Evolutionary conservation across 176 grass and related monocot genomes (phyloP), one percentile per base, ranked within the genome.

Genomic region (Rhipidocladum racemiflorum): DNA sequence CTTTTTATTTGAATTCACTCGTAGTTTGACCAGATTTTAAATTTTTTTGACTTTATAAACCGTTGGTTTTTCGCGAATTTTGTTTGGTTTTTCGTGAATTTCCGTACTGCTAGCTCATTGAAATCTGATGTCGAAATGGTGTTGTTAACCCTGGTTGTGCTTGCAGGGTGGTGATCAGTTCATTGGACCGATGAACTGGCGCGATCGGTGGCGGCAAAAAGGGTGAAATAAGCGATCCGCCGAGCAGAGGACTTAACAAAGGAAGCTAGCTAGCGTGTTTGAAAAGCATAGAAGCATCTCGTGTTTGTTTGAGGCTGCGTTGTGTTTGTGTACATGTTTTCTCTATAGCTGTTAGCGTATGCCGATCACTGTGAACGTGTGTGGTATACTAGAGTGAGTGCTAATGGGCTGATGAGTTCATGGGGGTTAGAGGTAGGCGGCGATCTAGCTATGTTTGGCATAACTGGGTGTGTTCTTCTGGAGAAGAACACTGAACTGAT

Each of bases 81-180:
- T n/a, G n/a, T n/a, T n/a, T n/a, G n/a, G n/a, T n/a, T n/a, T n/a
- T n/a, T n/a, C n/a, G n/a, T n/a, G n/a, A n/a, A n/a, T n/a, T n/a
- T n/a, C n/a, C n/a, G n/a, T n/a, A n/a, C n/a, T n/a, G n/a, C n/a
- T n/a, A n/a, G n/a, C n/a, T n/a, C n/a, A n/a, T n/a, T n/a, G n/a
- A n/a, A n/a, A n/a, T n/a, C n/a, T n/a, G n/a, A n/a, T n/a, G n/a
- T n/a, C n/a, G n/a, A n/a, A n/a, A n/a, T n/a, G n/a, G n/a, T n/a
- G n/a, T n/a, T n/a, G n/a, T n/a, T n/a, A n/a, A n/a, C n/a, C n/a
- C n/a, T n/a, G n/a, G 48, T n/a, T 23, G 62, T 30, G 79, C 10
- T 89, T 84, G 75, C 85, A 97, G 94, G 94, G 72, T 94, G 76
- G 91, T 93, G 72, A 96, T 96, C 64, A 93, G 93, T 45, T 96